A percentile compares a stretch with the other conserved stretches of the same genome.
Evolutionary conservation across 768 basidiomycete genomes (phyloP).

Genomic region (Lactifluus rugatus): DNA sequence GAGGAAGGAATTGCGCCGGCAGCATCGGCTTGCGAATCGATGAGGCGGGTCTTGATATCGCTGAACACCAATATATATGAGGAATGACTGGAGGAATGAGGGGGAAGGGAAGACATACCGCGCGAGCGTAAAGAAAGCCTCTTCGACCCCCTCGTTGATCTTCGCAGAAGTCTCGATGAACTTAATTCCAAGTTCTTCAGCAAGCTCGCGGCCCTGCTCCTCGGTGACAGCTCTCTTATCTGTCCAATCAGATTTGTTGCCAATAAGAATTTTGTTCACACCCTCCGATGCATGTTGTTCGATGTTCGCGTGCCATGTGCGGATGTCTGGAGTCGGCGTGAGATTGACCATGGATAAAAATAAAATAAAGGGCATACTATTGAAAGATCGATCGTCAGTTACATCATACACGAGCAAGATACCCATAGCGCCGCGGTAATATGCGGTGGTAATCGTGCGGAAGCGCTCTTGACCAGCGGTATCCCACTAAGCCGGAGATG

Average conservation of each 20-base stretch:
- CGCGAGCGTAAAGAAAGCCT: conserved; percentile 95
- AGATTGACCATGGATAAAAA: background rate
- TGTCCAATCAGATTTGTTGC: conserved; percentile 98
- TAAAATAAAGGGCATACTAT: conserved; percentile 51
- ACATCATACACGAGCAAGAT: conserved; percentile 99
- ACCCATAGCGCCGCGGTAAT: conserved; percentile 98
- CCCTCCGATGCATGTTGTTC: conserved; percentile 98
- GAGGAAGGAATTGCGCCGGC: conserved; percentile 28
- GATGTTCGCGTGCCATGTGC: conserved; percentile 96
- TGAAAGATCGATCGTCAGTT: conserved; percentile 89
- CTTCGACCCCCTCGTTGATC: conserved; percentile 94
- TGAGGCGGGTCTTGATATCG: conserved; percentile 95
- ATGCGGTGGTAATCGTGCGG: conserved; percentile 96
- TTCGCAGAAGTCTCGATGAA: conserved; percentile 99
- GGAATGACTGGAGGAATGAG: background rate
- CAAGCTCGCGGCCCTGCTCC: conserved; percentile 87
- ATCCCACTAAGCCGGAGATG: conserved; percentile 64
- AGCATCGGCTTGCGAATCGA: conserved; percentile 80
- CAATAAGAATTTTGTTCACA: conserved; percentile 98
- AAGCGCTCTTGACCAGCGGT: conserved; percentile 99
- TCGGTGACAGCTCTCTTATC: conserved; percentile 90
- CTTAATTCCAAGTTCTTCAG: conserved; percentile 86
- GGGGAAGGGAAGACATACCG: conserved; percentile 44
- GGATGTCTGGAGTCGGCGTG: conserved; percentile 58
- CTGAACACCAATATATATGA: conserved; percentile 31